Conservation (phyloP, 192 early-diverging fungal genomes). For the Chytriomyces sp. region DNA sequence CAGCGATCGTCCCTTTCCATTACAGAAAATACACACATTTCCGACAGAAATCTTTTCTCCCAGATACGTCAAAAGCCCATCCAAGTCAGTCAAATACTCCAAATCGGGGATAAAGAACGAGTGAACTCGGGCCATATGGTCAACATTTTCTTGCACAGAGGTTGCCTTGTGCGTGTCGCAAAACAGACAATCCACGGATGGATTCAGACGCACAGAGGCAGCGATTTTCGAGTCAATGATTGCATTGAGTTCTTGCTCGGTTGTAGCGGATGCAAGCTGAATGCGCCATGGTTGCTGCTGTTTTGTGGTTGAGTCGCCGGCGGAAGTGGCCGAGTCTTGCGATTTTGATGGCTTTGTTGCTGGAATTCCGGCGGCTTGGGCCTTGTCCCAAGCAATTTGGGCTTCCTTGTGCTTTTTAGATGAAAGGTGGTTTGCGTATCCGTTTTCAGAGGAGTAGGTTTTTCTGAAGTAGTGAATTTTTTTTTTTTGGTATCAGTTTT, state of each 20-base stretch:
- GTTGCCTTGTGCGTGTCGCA: constrained; percentile 65
- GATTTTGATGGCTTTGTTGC: constrained; percentile 6
- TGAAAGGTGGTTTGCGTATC: constrained; percentile 85
- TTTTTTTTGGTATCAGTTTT: constrained; percentile 1
- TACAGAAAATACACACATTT: constrained; percentile 95
- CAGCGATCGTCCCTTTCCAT: constrained; percentile 83
- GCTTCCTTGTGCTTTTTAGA: constrained; percentile 96
- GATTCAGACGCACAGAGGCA: constrained; percentile 64
- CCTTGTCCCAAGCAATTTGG: constrained; percentile 37
- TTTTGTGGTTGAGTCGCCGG: constrained; percentile 6
- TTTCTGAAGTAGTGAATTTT: constrained; percentile 40
- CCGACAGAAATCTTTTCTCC: constrained; percentile 94
- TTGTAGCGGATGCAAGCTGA: constrained; percentile 56
- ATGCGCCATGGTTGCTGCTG: constrained; percentile 40
- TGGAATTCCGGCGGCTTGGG: constrained; percentile 5
- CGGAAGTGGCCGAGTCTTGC: background rate
- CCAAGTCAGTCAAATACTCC: constrained; percentile 87
- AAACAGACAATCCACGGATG: constrained; percentile 87
- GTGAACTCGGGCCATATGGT: constrained; percentile 91
- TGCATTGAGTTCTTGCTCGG: constrained; percentile 70
- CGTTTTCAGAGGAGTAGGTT: constrained; percentile 80
- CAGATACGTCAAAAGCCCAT: constrained; percentile 88
- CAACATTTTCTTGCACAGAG: constrained; percentile 71
- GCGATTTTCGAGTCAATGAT: constrained; percentile 85
- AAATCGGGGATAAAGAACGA: constrained; percentile 97